Evolutionary conservation across 371 early-diverging fungal species (phyloP).

Genomic region (Blyttiomyces sp.): DNA sequence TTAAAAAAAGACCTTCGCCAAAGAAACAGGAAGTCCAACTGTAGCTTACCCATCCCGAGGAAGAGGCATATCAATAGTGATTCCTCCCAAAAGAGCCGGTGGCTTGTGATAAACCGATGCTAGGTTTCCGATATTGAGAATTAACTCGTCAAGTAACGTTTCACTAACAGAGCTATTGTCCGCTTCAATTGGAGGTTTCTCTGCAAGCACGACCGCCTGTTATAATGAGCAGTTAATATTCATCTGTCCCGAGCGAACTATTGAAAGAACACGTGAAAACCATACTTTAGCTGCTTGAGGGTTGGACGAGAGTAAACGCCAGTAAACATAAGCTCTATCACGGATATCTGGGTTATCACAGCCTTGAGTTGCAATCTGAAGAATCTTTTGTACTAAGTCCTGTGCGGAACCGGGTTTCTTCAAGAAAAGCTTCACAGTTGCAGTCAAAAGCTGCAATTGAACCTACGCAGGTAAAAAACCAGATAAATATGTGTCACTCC

Average conservation of each 20-base stretch:
- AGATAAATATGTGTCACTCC: not conserved
- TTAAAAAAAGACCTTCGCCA: too few relatives aligned
- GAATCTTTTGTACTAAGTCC: constrained; percentile 83
- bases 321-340: constrained; percentile 96
- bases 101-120: constrained; percentile 94
- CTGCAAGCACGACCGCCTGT: constrained; percentile 62
- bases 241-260: not conserved
- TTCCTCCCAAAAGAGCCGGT: constrained; percentile 43
- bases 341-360: constrained; percentile 95
- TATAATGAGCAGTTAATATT: not conserved
- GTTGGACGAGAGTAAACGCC: constrained; percentile 91
- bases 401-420: constrained; percentile 85
- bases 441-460: constrained; percentile 89
- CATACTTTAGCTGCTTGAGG: constrained; percentile 59
- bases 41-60: not conserved
- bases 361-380: constrained; percentile 90
- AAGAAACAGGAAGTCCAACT: not conserved
- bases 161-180: constrained; percentile 78
- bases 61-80: not conserved
- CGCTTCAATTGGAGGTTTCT: constrained; percentile 88
- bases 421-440: constrained; percentile 92
- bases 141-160: constrained; percentile 79
- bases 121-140: constrained; percentile 81
- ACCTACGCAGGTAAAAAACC: constrained; percentile 48
- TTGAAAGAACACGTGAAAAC: not conserved